Percentiles rank a stretch among this genome's conserved stretches.
Evolutionary conservation across 306 rosid genomes (phyloP).

Genomic region (Prunus padus): DNA sequence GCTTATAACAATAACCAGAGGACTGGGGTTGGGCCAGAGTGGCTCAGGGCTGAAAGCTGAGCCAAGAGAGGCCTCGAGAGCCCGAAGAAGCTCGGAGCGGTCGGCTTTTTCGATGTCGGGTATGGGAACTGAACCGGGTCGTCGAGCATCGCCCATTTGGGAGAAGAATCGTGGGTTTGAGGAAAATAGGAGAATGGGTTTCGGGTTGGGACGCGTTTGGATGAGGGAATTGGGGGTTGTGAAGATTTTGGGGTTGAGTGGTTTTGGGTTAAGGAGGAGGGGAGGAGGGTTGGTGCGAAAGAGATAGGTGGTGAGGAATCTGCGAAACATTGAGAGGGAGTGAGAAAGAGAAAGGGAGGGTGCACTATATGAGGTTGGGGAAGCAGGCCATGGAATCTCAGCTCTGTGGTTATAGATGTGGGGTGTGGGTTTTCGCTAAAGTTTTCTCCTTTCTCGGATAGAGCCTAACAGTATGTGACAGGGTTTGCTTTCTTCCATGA

Average conservation of each 20-base stretch:
- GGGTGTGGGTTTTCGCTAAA: not conserved
- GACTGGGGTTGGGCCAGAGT: conserved; percentile 51
- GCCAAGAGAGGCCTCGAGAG: conserved; percentile 72
- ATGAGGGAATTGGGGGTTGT: not conserved
- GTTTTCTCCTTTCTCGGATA: too few species aligned
- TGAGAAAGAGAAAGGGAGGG: not conserved
- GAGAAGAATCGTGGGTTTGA: conserved; percentile 25
- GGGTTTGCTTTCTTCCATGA: too few species aligned
- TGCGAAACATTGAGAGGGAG: conserved; percentile 45
- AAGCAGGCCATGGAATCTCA: conserved; percentile 20
- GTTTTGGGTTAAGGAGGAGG: conserved; percentile 14
- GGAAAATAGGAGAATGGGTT: conserved; percentile 3
- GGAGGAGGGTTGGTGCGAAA: conserved; percentile 24
- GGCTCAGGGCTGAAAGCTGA: conserved; percentile 63
- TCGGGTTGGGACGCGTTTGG: conserved; percentile 17
- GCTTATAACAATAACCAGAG: conserved; percentile 69
- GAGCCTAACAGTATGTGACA: too few species aligned
- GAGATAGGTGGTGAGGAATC: conserved; percentile 38
- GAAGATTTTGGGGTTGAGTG: conserved; percentile 15
- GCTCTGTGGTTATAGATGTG: not conserved
- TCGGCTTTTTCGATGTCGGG: conserved; percentile 49
- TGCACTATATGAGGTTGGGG: conserved; percentile 10
- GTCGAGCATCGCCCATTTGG: conserved; percentile 47
- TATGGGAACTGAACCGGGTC: conserved; percentile 32
- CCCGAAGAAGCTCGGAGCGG: conserved; percentile 66